Evolutionary conservation across 2,329 filamentous ascomycete species (phyloP), one percentile per base, ranked within the genome.

Genomic region (Sarocladiaceae sp.): DNA sequence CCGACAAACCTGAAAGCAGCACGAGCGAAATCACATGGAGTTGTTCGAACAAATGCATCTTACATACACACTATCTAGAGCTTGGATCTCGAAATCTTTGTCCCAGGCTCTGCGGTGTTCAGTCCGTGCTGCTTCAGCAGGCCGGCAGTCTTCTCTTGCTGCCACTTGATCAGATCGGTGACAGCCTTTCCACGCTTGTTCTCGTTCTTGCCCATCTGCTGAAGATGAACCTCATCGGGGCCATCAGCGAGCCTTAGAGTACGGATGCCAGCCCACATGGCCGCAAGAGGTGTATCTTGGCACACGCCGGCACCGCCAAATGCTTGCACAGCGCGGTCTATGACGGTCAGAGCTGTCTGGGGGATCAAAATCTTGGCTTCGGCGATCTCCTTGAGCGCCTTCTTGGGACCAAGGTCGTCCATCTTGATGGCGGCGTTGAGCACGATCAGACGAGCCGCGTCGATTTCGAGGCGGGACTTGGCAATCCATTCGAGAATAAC

Each of bases 401-500:
- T 83, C 76, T 97, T 97, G 60, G 94, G 88, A 59, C 93, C 87
- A 18, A 85, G 81, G 59, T 88, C 81, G 72, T 99, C 94, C 75
- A 99, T 97, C 73, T 90, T 90, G 70, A 95, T 87, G 55, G 94
- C 94, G 1, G 94, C 94, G 71, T 97, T 97, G 58, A 97, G 83
- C 7, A 97, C 94, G 36, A 94, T 73, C 11, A 99, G 81, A 31
- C 94, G 88, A 0, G 93, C 90, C 1, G 92, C 84, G 68, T 97
- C 93, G 64, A 99, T 96, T 66, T 97, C 93, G 60, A 97, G 85
- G 26, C 94, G 86, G 1, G 90, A 94, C 64, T 86, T 88, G 39
- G 94, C 94, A 33, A 97, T 90, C 81, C 94, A 96, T 67, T 97
- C 90, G 36, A 97, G 83, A 71, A 97, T 93, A 33, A 97, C 89